Evolutionary conservation across 257 asterid genomes (phyloP).

Genomic region (Lycium barbarum): DNA sequence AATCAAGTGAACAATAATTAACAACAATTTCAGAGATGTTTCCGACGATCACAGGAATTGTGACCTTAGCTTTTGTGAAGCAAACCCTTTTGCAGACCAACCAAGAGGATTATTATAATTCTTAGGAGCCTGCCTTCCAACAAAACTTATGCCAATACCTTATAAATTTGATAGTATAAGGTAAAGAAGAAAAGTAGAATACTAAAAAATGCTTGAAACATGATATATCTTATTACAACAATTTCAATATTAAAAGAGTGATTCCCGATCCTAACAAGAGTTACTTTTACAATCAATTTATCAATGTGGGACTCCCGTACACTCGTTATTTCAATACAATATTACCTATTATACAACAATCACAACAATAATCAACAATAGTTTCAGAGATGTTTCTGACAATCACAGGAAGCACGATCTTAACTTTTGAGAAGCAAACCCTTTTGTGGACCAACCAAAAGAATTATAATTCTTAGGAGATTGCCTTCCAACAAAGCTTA

Average conservation of each 20-base stretch:
- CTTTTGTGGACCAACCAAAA: slow-evolving; percentile 3
- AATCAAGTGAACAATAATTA: neutral
- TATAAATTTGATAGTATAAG: no score
- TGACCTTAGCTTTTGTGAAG: neutral
- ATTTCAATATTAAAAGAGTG: neutral
- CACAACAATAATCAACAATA: neutral
- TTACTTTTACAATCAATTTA: neutral
- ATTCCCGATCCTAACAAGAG: neutral
- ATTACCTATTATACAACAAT: neutral
- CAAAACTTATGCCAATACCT: no score
- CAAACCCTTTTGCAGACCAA: neutral
- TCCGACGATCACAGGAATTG: neutral
- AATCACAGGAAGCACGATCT: neutral
- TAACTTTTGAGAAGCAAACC: neutral
- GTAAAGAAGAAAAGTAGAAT: no score
- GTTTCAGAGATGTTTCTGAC: neutral
- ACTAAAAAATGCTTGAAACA: neutral
- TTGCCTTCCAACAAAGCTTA: slow-evolving; percentile 1
- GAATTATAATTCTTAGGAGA: neutral
- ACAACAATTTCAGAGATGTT: neutral
- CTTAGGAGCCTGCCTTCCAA: no score
- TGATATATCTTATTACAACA: neutral
- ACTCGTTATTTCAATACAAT: neutral
- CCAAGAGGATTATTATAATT: no score
- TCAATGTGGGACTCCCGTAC: no score